Evolutionary conservation across 2,329 filamentous ascomycete species (phyloP), one percentile per base, ranked within the genome.

Genomic region (Pleoardoris graminearum): DNA sequence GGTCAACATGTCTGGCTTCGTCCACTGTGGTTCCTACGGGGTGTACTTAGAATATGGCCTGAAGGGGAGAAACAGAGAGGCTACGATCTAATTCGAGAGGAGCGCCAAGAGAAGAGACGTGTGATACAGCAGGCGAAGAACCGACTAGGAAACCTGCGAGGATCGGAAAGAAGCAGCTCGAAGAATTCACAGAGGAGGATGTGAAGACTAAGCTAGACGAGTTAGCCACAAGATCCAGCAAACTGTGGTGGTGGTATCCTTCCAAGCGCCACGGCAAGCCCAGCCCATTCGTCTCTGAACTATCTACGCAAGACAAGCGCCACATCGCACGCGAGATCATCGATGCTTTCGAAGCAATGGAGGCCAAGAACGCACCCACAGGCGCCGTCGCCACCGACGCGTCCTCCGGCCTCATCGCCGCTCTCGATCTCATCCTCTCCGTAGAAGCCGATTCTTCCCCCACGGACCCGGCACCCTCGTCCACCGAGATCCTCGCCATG

Each of bases 401-500:
- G 8, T 35, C 29, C 33, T 52, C 49, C 11, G 53, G 17, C 2
- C 39, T 55, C 7, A 49, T 50, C 12, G 30, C 30, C 29, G 49
- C 53, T n/a, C 39, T 36, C 12, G 44, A 52, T 50, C n/a, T 52
- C 5, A 8, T 21, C 7, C 12, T 50, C 7, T 8, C 17, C 21
- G 29, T 45, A 16, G 48, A 52, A 32, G 19, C 41, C 14, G 23
- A 45, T 10, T n/a, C 10, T 25, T 42, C 25, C 14, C n/a, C 38
- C 4, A 29, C 12, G 6, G 22, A 42, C 14, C 16, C 38, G n/a
- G 38, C 3, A 61, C 62, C 27, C 41, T 58, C 53, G 30, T 67
- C 48, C 59, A 51, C 69, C 12, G 12, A 14, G 22, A 43, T 61
- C 12, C 45, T 61, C 10, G 36, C 8, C 3, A 50, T 44, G 19